phyloP scores from a whole-genome alignment of 257 asterid species.

The Penstemon newberryi region DNA sequence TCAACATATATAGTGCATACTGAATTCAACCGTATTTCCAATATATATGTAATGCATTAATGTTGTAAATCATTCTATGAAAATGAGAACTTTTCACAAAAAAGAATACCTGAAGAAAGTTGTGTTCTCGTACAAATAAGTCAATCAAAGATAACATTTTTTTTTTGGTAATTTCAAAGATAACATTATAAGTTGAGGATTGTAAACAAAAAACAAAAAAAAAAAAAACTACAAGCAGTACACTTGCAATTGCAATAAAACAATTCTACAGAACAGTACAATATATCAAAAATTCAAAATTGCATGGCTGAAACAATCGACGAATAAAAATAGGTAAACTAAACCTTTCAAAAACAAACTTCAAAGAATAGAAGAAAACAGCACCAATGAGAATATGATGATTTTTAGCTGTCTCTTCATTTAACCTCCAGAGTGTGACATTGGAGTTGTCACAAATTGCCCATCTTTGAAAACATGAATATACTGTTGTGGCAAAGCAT shows the following conservation, averaged over 20 bases:
- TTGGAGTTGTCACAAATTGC: constrained; percentile 68
- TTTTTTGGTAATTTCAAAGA: too few species aligned
- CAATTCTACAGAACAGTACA: too few species aligned
- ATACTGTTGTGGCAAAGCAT: constrained; percentile 79
- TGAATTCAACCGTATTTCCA: too few species aligned
- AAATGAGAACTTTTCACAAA: not conserved
- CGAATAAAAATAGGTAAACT: not conserved
- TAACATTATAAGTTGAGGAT: too few species aligned
- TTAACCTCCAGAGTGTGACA: constrained; percentile 84
- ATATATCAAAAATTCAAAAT: too few species aligned
- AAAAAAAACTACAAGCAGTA: too few species aligned
- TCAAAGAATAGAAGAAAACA: constrained; percentile 15
- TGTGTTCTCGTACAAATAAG: constrained; percentile 17
- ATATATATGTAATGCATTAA: too few species aligned
- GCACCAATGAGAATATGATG: constrained; percentile 24
- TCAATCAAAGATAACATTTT: constrained; percentile 1
- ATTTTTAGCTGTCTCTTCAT: constrained; percentile 18
- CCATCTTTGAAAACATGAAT: constrained; percentile 70
- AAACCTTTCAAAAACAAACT: constrained; percentile 18
- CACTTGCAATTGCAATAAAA: too few species aligned
- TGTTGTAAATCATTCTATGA: not conserved
- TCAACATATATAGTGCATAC: not conserved
- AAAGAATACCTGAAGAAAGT: not conserved
- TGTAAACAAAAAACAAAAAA: too few species aligned
- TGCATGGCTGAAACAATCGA: too few species aligned